phyloP scores from a whole-genome alignment of 208 protist genomes.

The Trypanosoma brucei region DNA sequence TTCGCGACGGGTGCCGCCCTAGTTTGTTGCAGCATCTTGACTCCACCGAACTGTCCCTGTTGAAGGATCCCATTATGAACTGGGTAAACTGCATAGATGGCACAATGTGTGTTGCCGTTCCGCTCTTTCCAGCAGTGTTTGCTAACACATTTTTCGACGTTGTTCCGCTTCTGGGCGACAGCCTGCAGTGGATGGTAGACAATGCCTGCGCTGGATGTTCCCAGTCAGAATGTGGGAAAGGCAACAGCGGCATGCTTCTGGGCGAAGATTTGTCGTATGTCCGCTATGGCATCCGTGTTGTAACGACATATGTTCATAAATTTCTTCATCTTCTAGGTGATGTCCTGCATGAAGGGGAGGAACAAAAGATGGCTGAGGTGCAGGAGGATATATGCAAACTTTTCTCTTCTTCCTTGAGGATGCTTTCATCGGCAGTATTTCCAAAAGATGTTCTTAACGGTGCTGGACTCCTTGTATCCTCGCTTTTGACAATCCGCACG shows the following conservation, averaged over 20 bases:
- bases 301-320: slow-evolving; percentile 80
- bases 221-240: not conserved
- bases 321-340: slow-evolving; percentile 41
- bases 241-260: slow-evolving; percentile 31
- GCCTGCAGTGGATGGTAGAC: slow-evolving; percentile 65
- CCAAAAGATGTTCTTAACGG: slow-evolving; percentile 89
- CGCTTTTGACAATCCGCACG: slow-evolving; percentile 57
- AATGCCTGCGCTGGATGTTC: slow-evolving; percentile 25
- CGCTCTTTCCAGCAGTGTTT: slow-evolving; percentile 71
- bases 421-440: slow-evolving; percentile 63
- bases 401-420: slow-evolving; percentile 42
- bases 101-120: slow-evolving; percentile 56
- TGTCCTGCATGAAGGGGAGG: slow-evolving; percentile 6
- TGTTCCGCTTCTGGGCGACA: slow-evolving; percentile 67
- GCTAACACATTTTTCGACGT: slow-evolving; percentile 56
- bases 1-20: not conserved
- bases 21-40: not conserved
- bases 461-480: slow-evolving; percentile 70
- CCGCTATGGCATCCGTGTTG: slow-evolving; percentile 77
- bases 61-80: slow-evolving; percentile 49
- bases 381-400: slow-evolving; percentile 34
- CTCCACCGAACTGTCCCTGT: not conserved
- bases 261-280: slow-evolving; percentile 82
- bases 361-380: not conserved
- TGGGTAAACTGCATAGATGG: slow-evolving; percentile 78